Conservation (phyloP, 371 early-diverging fungal genomes). For the Zopfochytrium polystomum region DNA sequence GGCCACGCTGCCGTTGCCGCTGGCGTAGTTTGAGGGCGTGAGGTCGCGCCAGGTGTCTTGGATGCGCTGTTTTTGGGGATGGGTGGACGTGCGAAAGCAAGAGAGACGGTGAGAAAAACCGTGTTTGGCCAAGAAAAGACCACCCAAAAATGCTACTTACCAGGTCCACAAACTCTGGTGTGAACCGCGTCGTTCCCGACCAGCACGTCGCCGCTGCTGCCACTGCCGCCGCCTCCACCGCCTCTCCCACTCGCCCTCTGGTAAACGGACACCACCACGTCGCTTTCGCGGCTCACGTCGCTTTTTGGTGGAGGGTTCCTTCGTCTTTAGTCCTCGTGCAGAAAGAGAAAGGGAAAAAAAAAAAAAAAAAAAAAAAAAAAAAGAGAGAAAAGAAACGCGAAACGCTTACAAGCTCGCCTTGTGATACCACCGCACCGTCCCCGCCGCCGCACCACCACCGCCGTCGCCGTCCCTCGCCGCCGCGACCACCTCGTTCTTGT, state of each 20-base stretch:
- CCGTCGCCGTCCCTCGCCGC: conserved; percentile 66
- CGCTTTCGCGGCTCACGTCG: conserved; percentile 84
- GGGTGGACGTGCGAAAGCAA: neutral
- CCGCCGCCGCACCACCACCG: conserved; percentile 49
- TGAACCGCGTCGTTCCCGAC: conserved; percentile 30
- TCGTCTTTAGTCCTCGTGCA: neutral
- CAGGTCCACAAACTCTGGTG: conserved; percentile 38
- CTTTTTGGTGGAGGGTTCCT: conserved; percentile 40
- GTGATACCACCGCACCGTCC: conserved; percentile 71
- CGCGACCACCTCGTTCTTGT: conserved; percentile 88
- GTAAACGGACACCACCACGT: conserved; percentile 81
- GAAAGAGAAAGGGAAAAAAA: neutral
- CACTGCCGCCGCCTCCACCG: conserved; percentile 24
- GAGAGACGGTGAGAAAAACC: neutral
- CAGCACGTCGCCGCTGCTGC: too few species aligned
- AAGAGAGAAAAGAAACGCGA: conserved; percentile 64
- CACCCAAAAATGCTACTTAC: neutral
- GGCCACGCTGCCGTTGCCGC: neutral
- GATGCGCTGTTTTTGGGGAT: neutral
- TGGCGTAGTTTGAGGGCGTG: neutral
- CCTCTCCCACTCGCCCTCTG: conserved; percentile 47
- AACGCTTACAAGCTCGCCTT: conserved; percentile 83
- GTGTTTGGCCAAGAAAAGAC: neutral
- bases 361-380: neutral
- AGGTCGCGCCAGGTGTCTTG: conserved; percentile 23